Evolutionary conservation across 2,329 filamentous ascomycete species (phyloP).

Genomic region (Clarireedia paspali): DNA sequence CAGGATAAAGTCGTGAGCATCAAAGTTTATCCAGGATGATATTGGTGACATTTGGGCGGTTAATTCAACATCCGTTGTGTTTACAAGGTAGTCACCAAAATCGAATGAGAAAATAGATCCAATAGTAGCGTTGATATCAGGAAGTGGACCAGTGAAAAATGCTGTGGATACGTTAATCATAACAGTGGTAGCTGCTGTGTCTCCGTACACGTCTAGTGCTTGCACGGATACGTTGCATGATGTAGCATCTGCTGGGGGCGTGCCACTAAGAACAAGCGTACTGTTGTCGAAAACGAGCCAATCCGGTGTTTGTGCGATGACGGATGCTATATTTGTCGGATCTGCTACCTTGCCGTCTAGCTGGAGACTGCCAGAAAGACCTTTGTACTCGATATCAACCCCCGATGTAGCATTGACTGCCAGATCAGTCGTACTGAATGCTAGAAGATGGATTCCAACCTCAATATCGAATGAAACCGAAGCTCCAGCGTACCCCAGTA

Average conservation of each 20-base stretch:
- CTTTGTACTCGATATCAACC: constrained; percentile 42
- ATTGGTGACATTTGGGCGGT: constrained; percentile 12
- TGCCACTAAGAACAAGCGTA: constrained; percentile 58
- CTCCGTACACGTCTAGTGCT: constrained; percentile 50
- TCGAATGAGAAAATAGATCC: constrained; percentile 21
- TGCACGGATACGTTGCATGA: constrained; percentile 56
- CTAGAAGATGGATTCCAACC: constrained; percentile 63
- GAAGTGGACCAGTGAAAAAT: constrained; percentile 19
- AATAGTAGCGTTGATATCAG: constrained; percentile 20
- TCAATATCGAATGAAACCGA: constrained; percentile 61
- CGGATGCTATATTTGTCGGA: constrained; percentile 41
- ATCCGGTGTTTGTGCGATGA: constrained; percentile 48
- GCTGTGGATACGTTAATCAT: constrained; percentile 20
- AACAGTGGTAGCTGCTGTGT: constrained; percentile 51
- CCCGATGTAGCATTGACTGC: constrained; percentile 50
- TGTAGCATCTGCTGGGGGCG: constrained; percentile 47
- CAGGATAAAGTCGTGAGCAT: constrained; percentile 19
- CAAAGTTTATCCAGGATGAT: constrained; percentile 23
- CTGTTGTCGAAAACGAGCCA: constrained; percentile 63
- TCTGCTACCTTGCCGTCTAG: constrained; percentile 48
- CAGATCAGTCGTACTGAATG: constrained; percentile 50
- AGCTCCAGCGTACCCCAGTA: constrained; percentile 66
- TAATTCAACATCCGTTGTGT: constrained; percentile 20
- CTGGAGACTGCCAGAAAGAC: constrained; percentile 43
- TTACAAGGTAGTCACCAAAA: constrained; percentile 18